Conservation (phyloP, 352 stramenopile genomes). For the Phytophthora nicotianae region DNA sequence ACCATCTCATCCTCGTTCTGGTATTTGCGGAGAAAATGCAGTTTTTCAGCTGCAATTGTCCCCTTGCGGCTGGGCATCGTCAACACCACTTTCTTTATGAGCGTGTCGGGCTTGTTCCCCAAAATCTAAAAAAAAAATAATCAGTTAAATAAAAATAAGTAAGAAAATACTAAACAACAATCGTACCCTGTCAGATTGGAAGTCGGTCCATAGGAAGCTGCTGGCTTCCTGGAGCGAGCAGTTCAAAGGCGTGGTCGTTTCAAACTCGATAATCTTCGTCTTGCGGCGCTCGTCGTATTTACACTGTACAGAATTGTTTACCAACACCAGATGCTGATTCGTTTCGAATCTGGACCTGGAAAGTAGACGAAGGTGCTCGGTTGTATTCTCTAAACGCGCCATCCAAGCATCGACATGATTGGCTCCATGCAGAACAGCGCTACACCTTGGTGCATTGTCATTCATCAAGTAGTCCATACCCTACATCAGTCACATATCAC, state of each 20-base stretch:
- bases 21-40: conserved; percentile 22
- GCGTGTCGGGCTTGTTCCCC: conserved; percentile 15
- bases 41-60: conserved; percentile 16
- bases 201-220: conserved; percentile 16
- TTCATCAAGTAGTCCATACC: conserved; percentile 19
- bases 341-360: conserved; percentile 5
- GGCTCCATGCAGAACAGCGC: background rate
- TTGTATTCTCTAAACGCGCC: conserved; percentile 5
- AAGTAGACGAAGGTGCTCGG: conserved; percentile 4
- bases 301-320: conserved; percentile 8
- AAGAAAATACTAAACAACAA: background rate
- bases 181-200: conserved; percentile 15
- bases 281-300: conserved; percentile 16
- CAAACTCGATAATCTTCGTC: conserved; percentile 20
- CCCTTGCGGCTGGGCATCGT: conserved; percentile 20
- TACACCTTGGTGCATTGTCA: background rate
- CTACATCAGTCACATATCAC: background rate
- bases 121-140: conserved; percentile 8
- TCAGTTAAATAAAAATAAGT: too few relatives aligned
- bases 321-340: background rate
- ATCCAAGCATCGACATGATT: conserved; percentile 10
- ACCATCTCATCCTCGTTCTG: conserved; percentile 12
- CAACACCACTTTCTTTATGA: conserved; percentile 13
- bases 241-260: conserved; percentile 16
- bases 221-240: conserved; percentile 10